Conservation (phyloP, 352 stramenopile genomes). For the Globisporangium viniferum region DNA sequence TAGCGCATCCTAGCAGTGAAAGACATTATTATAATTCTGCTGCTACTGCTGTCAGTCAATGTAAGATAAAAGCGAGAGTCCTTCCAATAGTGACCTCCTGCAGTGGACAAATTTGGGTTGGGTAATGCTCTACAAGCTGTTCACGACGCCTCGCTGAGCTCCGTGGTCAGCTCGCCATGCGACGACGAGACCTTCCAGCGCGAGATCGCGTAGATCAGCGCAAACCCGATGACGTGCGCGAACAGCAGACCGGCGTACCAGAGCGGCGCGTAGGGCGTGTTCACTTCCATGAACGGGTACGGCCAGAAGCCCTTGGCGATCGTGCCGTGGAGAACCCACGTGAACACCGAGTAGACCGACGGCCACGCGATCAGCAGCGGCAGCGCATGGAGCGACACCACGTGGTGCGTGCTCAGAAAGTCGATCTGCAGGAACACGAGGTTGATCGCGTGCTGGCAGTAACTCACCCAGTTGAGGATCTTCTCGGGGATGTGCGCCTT, state of each 20-base stretch:
- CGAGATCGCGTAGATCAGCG: constrained; percentile 43
- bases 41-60: background rate
- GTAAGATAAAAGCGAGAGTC: background rate
- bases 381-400: constrained; percentile 51
- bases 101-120: background rate
- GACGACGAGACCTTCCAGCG: constrained; percentile 27
- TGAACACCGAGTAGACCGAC: constrained; percentile 64
- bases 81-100: background rate
- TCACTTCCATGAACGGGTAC: constrained; percentile 72
- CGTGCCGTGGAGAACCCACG: constrained; percentile 73
- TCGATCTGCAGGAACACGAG: constrained; percentile 67
- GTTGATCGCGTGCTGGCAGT: constrained; percentile 76
- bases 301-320: constrained; percentile 71
- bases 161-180: background rate
- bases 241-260: constrained; percentile 66
- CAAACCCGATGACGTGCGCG: constrained; percentile 40
- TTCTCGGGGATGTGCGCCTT: constrained; percentile 40
- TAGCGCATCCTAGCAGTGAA: constrained; percentile 1
- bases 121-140: background rate
- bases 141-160: background rate
- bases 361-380: constrained; percentile 62
- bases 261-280: constrained; percentile 68
- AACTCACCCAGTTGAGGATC: constrained; percentile 77
- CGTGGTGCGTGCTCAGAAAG: constrained; percentile 49
- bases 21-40: constrained; percentile 2